Percentiles rank a stretch among this genome's conserved stretches.
Conservation (phyloP, 768 basidiomycete species). For the Termitomyces sp. region DNA sequence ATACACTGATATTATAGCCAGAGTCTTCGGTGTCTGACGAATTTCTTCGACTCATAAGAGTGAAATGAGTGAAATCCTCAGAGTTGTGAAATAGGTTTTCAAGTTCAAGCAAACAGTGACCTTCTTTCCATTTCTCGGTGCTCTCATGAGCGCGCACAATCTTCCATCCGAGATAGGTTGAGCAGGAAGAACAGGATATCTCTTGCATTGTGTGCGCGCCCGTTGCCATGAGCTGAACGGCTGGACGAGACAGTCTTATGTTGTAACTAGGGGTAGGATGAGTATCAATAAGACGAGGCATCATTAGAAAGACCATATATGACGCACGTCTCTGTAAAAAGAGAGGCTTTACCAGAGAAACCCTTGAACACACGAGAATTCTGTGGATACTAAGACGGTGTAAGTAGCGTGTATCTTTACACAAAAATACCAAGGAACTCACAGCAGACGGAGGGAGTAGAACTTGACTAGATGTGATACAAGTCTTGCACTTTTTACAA, state of each 20-base stretch:
- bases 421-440: constrained; percentile 13
- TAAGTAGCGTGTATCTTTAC: not conserved
- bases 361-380: constrained; percentile 47
- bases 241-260: constrained; percentile 35
- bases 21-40: constrained; percentile 31
- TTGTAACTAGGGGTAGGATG: constrained; percentile 34
- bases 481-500: constrained; percentile 41
- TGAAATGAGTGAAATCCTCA: constrained; percentile 14
- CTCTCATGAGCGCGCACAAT: constrained; percentile 52
- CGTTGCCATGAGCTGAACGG: constrained; percentile 55
- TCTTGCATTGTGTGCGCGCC: constrained; percentile 62
- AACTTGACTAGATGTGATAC: constrained; percentile 38
- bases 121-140: constrained; percentile 62
- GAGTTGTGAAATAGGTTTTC: constrained; percentile 32
- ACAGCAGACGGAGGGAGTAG: constrained; percentile 36
- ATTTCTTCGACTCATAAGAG: constrained; percentile 18
- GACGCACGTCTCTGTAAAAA: constrained; percentile 52
- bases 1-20: constrained; percentile 16
- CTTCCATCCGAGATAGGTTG: constrained; percentile 56
- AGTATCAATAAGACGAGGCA: not conserved
- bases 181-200: constrained; percentile 44
- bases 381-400: constrained; percentile 32
- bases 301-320: not conserved
- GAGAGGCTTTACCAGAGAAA: constrained; percentile 51
- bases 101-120: constrained; percentile 52